Evolutionary conservation across 441 rosid genomes (phyloP), one percentile per base, ranked within the genome.

Genomic region (Kokia cookei): DNA sequence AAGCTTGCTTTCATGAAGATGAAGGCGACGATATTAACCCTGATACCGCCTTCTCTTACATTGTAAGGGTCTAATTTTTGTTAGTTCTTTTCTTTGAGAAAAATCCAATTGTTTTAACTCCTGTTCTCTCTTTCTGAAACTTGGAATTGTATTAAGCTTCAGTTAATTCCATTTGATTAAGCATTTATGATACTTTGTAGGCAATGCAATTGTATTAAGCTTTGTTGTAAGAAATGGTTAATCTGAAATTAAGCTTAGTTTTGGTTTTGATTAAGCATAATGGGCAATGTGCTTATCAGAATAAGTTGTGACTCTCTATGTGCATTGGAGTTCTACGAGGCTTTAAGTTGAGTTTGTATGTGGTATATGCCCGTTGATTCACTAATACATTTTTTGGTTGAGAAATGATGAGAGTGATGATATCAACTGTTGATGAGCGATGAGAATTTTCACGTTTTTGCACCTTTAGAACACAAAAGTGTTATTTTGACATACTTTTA

Each of bases 21-120:
- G 82, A 68, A 47, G 80, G 64, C 58, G 66, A 69, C 64, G 70
- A 75, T 78, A 74, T 84, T 57, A 83, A 88, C 80, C 84, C 82
- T 73, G 90, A 86, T 75, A 78, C 77, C 75, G 78, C 71, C 73
- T 79, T 86, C 71, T 84, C 92, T 72, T 86, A 86, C 90, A 80
- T 86, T 85, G 92, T 88, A 84, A 85, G 92, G 66, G 70, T 76
- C 81, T 59, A 3, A 14, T 60, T 64, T 63, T 43, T 65, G 14
- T 26, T 65, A 48, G 17, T 50, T 70, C 47, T 43, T 66, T 55
- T 43, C 11, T 69, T 65, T 27, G 26, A 35, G 71, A 32, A 69
- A 60, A 64, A 76, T 62, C 35, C 14, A 26, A 50, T 29, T 17
- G 64, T 74, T 77, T 40, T 59, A 24, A 50, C 55, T 17, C 29